Evolutionary conservation across 257 asterid species (phyloP).

Genomic region (Plectranthus barbatus): DNA sequence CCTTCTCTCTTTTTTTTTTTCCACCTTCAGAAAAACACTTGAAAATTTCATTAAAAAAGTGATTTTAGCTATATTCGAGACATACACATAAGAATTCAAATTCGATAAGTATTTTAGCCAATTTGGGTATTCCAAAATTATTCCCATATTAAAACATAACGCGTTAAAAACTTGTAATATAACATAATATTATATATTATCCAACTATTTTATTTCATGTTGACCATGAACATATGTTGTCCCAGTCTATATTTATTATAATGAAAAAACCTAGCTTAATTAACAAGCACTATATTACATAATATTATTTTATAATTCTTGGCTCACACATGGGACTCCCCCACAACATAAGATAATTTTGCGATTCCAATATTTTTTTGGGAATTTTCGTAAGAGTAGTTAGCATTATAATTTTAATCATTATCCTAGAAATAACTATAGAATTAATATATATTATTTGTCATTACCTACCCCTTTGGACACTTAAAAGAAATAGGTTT

Average conservation of each 20-base stretch:
- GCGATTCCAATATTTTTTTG: background rate
- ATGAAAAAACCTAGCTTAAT: background rate
- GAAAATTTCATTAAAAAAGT: too few species aligned
- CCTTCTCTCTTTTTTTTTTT: too few species aligned
- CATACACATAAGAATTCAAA: too few species aligned
- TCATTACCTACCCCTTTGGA: slow-evolving; percentile 7
- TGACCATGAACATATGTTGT: background rate
- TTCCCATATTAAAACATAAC: too few species aligned
- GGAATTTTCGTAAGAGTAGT: background rate
- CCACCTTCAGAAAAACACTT: too few species aligned
- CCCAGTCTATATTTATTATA: background rate
- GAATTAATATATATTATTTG: background rate
- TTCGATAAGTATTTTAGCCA: too few species aligned
- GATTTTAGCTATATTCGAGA: too few species aligned
- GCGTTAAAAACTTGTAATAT: too few species aligned
- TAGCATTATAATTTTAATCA: background rate
- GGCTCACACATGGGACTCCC: background rate
- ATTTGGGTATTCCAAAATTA: too few species aligned
- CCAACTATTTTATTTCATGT: background rate
- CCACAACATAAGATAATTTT: background rate
- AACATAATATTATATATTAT: background rate
- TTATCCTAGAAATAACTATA: background rate
- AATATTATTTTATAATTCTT: background rate
- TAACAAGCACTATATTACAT: background rate
- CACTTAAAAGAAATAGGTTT: background rate